A percentile compares a stretch with the other conserved stretches of the same genome.
Evolutionary conservation across 2,329 filamentous ascomycete genomes (phyloP).

Genomic region (Geosmithia putterillii): DNA sequence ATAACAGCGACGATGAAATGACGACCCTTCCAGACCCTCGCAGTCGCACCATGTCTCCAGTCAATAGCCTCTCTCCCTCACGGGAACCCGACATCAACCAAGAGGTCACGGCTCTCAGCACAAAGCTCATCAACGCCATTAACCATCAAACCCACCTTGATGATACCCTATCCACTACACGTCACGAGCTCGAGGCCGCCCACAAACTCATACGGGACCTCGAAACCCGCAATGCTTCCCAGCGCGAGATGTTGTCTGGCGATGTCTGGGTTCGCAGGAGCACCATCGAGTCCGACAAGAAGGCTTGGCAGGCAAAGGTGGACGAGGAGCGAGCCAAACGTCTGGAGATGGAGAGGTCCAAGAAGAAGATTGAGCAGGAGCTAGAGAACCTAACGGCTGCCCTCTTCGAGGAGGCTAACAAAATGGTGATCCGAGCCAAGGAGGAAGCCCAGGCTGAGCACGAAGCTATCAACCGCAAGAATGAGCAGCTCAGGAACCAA

Average conservation of each 20-base stretch:
- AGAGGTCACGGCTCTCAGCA: constrained; percentile 83
- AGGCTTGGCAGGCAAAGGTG: constrained; percentile 41
- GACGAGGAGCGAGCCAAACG: constrained; percentile 55
- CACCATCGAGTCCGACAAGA: constrained; percentile 62
- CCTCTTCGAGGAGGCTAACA: constrained; percentile 96
- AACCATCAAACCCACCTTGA: constrained; percentile 91
- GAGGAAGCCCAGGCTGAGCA: constrained; percentile 80
- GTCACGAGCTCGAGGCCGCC: constrained; percentile 70
- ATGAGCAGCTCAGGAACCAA: constrained; percentile 77
- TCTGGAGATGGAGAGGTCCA: constrained; percentile 60
- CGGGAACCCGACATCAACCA: constrained; percentile 45
- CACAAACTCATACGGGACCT: constrained; percentile 55
- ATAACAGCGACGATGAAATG: constrained; percentile 46
- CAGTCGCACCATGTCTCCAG: constrained; percentile 36
- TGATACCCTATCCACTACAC: constrained; percentile 70
- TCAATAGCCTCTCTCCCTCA: constrained; percentile 10
- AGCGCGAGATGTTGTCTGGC: constrained; percentile 59
- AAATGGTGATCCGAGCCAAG: constrained; percentile 84
- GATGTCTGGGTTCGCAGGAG: constrained; percentile 67
- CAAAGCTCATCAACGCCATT: constrained; percentile 93
- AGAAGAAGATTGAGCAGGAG: constrained; percentile 84
- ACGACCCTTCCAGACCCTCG: constrained; percentile 58
- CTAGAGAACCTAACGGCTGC: constrained; percentile 81
- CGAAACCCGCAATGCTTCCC: constrained; percentile 52
- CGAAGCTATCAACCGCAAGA: constrained; percentile 69